A percentile compares a stretch with the other conserved stretches of the same genome.
These are phyloP conservation scores for Alternaria brassicicola DNA, from an alignment of 2,329 filamentous ascomycete genomes.

Conservation along the genomic window DNA sequence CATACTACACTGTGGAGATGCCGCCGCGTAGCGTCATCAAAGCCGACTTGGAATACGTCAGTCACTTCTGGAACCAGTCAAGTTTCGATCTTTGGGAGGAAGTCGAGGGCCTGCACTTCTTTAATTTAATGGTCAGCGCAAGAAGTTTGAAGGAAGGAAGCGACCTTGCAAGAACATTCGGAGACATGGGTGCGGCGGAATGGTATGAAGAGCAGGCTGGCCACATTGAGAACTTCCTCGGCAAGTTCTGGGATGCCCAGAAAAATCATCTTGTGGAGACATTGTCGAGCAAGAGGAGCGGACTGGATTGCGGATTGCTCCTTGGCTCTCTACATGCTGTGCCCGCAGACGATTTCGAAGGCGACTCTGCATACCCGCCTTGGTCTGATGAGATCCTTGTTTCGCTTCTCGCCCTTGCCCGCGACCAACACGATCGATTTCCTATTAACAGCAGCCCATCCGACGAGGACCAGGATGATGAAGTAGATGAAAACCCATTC, in stretches of 20 bases:
- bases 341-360: slow-evolving; percentile 23
- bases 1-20: slow-evolving; percentile 47
- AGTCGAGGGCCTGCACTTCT: slow-evolving; percentile 52
- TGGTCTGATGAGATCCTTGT: slow-evolving; percentile 49
- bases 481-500: slow-evolving; percentile 17
- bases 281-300: slow-evolving; percentile 40
- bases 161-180: slow-evolving; percentile 42
- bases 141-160: slow-evolving; percentile 46
- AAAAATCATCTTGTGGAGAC: slow-evolving; percentile 49
- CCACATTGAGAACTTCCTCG: slow-evolving; percentile 41
- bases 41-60: slow-evolving; percentile 54
- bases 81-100: slow-evolving; percentile 57
- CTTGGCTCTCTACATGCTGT: slow-evolving; percentile 49
- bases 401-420: slow-evolving; percentile 42
- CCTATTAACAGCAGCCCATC: slow-evolving; percentile 46
- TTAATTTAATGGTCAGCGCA: slow-evolving; percentile 49
- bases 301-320: slow-evolving; percentile 49
- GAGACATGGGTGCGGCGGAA: slow-evolving; percentile 45
- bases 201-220: slow-evolving; percentile 49
- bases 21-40: slow-evolving; percentile 51
- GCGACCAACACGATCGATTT: slow-evolving; percentile 46
- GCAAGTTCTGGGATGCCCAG: slow-evolving; percentile 47
- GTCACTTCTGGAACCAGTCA: slow-evolving; percentile 50
- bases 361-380: slow-evolving; percentile 38
- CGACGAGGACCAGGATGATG: slow-evolving; percentile 15